Conservation (phyloP, 257 asterid genomes). For the Solanum sparsipilum region DNA sequence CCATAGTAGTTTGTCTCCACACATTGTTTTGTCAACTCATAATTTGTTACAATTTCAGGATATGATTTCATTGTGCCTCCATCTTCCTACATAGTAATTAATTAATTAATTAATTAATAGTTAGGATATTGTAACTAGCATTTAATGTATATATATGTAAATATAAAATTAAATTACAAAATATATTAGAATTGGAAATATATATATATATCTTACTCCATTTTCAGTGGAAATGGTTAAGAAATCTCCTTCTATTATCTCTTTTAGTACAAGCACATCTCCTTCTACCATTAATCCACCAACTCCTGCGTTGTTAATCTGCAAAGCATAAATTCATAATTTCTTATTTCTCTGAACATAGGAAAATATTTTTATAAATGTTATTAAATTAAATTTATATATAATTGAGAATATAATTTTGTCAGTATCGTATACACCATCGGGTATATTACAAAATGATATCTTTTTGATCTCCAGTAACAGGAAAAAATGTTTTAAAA, state of each 20-base stretch:
- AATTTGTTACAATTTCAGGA: not conserved
- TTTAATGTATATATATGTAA: not conserved
- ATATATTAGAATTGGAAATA: too few species aligned
- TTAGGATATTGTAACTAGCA: too few species aligned
- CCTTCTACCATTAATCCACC: conserved; percentile 24
- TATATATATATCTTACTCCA: not conserved
- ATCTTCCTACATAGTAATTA: not conserved
- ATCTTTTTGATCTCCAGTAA: not conserved
- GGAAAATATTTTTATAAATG: too few species aligned
- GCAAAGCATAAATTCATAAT: not conserved
- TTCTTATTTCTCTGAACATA: too few species aligned
- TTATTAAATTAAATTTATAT: too few species aligned
- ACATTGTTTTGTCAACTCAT: conserved; percentile 28
- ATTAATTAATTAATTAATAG: too few species aligned
- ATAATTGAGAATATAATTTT: too few species aligned
- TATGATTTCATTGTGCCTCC: not conserved
- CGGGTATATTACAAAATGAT: not conserved
- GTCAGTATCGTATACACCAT: too few species aligned
- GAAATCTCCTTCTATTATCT: not conserved
- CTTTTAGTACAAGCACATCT: conserved; percentile 4
- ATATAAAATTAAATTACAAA: too few species aligned
- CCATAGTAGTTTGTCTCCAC: conserved; percentile 48
- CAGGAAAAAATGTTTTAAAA: not conserved
- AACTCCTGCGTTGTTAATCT: conserved; percentile 70
- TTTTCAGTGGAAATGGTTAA: not conserved